A percentile compares a stretch with the other conserved stretches of the same genome.
Conservation (phyloP, 2,329 filamentous ascomycete genomes). For the Penicillium aurantiogriseum region DNA sequence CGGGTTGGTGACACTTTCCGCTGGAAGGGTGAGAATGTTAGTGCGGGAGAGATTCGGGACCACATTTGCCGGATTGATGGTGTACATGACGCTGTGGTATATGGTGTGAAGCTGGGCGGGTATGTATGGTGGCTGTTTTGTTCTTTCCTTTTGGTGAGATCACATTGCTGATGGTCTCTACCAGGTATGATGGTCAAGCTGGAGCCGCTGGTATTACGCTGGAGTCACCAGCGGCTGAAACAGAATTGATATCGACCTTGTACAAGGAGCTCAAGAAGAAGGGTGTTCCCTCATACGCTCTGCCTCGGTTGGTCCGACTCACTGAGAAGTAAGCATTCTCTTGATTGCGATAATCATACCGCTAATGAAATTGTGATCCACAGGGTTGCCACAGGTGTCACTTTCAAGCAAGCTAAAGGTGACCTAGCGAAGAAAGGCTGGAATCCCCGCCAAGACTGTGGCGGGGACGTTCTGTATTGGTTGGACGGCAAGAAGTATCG, state of each 20-base stretch:
- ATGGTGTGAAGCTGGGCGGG: slow-evolving; percentile 44
- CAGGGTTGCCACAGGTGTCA: slow-evolving; percentile 48
- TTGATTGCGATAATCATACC: background rate
- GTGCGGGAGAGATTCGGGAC: slow-evolving; percentile 47
- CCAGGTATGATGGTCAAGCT: slow-evolving; percentile 51
- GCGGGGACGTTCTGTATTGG: slow-evolving; percentile 46
- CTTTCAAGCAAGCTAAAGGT: slow-evolving; percentile 52
- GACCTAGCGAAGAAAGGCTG: slow-evolving; percentile 46
- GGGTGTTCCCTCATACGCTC: slow-evolving; percentile 48
- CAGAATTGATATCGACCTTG: slow-evolving; percentile 39
- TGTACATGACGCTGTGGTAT: slow-evolving; percentile 47
- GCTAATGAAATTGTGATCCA: background rate
- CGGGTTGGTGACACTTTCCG: slow-evolving; percentile 42
- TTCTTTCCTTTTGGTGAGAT: background rate
- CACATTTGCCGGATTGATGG: slow-evolving; percentile 43
- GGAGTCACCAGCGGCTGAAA: slow-evolving; percentile 31
- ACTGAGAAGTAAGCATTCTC: slow-evolving; percentile 42
- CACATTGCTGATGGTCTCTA: background rate
- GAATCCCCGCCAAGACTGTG: slow-evolving; percentile 34
- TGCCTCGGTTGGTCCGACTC: slow-evolving; percentile 49
- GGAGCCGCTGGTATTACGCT: slow-evolving; percentile 49
- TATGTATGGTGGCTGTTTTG: slow-evolving; percentile 22
- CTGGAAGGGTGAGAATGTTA: slow-evolving; percentile 49
- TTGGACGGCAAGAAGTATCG: slow-evolving; percentile 43
- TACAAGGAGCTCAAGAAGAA: slow-evolving; percentile 42